Evolutionary conservation across 495 filamentous ascomycete species (phyloP).

Genomic region (Xylaria sp.): DNA sequence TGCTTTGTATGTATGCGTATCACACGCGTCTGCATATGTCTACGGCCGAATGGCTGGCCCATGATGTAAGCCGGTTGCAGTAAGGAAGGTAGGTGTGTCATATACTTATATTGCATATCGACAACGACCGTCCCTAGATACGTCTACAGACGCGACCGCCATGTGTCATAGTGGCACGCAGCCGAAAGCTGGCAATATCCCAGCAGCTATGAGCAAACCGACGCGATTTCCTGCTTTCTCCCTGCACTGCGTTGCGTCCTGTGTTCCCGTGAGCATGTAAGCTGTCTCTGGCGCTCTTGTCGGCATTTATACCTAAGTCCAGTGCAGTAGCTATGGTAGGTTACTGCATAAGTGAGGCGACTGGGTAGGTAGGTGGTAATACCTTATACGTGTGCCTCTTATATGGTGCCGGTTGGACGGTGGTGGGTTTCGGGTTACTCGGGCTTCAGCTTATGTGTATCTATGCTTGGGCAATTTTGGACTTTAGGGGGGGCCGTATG

Average conservation of each 20-base stretch:
- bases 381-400: constrained; percentile 6
- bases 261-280: not conserved
- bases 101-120: not conserved
- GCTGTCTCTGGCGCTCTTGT: not conserved
- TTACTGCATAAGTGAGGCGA: constrained; percentile 8
- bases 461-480: constrained; percentile 6
- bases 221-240: constrained; percentile 10
- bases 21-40: not conserved
- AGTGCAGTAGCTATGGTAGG: not conserved
- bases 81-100: not conserved
- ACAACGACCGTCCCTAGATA: not conserved
- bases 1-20: constrained; percentile 10
- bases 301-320: not conserved
- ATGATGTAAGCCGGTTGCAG: not conserved
- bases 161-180: constrained; percentile 19
- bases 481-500: constrained; percentile 22
- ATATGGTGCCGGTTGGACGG: not conserved
- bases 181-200: not conserved
- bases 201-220: not conserved
- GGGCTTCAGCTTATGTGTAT: constrained; percentile 5
- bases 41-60: constrained; percentile 19
- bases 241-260: constrained; percentile 9
- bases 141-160: not conserved
- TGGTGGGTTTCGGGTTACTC: constrained; percentile 4
- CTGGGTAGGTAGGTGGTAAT: too few relatives aligned